Percentiles rank a stretch among this genome's conserved stretches.
Evolutionary conservation across 768 basidiomycete species (phyloP).

Genomic region (Neoboletus brunneissimus): DNA sequence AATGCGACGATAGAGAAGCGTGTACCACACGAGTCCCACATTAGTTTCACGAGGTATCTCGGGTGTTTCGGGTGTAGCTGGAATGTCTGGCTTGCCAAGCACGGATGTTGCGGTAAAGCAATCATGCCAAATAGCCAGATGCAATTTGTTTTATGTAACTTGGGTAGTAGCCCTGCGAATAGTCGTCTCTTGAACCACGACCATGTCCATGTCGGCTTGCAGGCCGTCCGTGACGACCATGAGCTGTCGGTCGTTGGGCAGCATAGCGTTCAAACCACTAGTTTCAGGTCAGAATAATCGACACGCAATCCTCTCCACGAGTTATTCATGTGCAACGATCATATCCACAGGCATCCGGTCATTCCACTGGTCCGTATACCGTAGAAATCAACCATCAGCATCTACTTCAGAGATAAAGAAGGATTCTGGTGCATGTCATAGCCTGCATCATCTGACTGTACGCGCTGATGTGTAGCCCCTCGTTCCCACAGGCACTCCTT

Average conservation of each 20-base stretch:
- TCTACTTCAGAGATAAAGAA: constrained; percentile 16
- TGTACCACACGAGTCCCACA: constrained; percentile 1
- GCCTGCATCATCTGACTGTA: neutral
- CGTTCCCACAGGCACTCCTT: constrained; percentile 49
- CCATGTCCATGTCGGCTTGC: constrained; percentile 32
- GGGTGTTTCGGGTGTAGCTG: constrained; percentile 9
- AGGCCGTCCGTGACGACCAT: constrained; percentile 26
- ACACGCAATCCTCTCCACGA: neutral
- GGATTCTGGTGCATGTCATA: constrained; percentile 25
- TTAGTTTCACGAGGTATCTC: constrained; percentile 9
- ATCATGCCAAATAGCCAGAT: neutral
- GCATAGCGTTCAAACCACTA: constrained; percentile 19
- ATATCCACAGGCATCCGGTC: constrained; percentile 26
- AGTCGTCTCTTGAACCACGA: constrained; percentile 23
- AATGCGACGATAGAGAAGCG: neutral
- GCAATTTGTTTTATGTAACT: constrained; percentile 27
- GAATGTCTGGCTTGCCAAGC: neutral
- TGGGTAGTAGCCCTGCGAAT: constrained; percentile 13
- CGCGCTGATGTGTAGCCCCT: neutral
- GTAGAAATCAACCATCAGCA: constrained; percentile 18
- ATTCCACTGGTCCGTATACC: constrained; percentile 30
- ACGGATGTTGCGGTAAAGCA: neutral
- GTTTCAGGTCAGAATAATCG: constrained; percentile 21
- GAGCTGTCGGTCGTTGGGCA: constrained; percentile 21
- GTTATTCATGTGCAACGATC: constrained; percentile 1